Percentiles rank a stretch among this genome's conserved stretches.
phyloP scores from a whole-genome alignment of 2,329 filamentous ascomycete species.

The Ceratocystiopsis brevicomis region DNA sequence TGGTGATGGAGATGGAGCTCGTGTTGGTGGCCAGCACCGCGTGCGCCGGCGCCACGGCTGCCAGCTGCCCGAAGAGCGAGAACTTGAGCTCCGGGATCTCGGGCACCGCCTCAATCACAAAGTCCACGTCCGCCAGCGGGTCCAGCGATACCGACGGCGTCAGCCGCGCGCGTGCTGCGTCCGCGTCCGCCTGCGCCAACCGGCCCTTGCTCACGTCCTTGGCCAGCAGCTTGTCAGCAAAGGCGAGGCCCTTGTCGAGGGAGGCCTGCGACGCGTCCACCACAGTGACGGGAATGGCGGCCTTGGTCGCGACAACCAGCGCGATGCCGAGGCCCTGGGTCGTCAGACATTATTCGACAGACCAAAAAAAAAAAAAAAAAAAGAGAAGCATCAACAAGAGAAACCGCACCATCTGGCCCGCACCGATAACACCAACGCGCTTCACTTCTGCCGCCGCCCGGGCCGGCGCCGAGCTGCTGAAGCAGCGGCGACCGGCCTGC shows the following conservation, averaged over 20 bases:
- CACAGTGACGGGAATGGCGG: conserved; percentile 65
- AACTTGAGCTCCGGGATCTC: conserved; percentile 79
- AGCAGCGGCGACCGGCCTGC: background rate
- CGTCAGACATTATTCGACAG: too few species aligned
- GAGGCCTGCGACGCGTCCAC: conserved; percentile 72
- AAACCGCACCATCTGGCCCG: conserved; percentile 77
- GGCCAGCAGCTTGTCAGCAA: conserved; percentile 82
- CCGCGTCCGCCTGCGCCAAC: conserved; percentile 64
- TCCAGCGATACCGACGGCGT: conserved; percentile 54
- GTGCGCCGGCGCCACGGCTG: conserved; percentile 63
- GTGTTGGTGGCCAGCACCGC: conserved; percentile 93
- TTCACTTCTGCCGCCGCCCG: conserved; percentile 52
- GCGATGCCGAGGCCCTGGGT: conserved; percentile 81
- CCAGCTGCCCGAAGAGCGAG: conserved; percentile 68
- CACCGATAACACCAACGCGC: conserved; percentile 76
- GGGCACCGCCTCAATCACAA: conserved; percentile 93
- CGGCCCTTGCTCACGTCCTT: conserved; percentile 84
- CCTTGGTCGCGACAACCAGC: conserved; percentile 73
- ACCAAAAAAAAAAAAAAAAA: too few species aligned
- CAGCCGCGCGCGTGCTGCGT: conserved; percentile 51
- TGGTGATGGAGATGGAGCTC: conserved; percentile 94
- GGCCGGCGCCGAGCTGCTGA: background rate
- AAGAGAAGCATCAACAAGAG: too few species aligned
- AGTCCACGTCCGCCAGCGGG: conserved; percentile 67
- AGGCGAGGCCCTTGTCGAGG: conserved; percentile 73